Evolutionary conservation across 2,329 filamentous ascomycete genomes (phyloP), one percentile per base, ranked within the genome.

Genomic region (Aspergillus persii): DNA sequence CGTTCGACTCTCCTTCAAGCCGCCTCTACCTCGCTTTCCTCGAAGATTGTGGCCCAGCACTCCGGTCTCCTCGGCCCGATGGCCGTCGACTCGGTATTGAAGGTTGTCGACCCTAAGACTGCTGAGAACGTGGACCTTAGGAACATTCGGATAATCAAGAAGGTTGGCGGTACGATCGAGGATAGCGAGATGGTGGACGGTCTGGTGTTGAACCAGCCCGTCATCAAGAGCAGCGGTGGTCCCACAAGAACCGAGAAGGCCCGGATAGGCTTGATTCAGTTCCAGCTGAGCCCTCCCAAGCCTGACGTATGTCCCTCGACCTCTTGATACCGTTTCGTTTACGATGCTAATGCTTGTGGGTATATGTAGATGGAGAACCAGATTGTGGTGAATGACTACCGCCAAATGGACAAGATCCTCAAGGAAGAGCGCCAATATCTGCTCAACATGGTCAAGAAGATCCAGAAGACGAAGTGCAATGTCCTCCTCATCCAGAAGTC

Each of bases 401-500:
- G 95, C 73, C 95, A 99, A 77, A 99, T 99, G 95, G 95, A 99
- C 83, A 99, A 98, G 85, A 99, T 99, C 67, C 86, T 99, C 69
- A 99, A 99, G 81, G 95, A 99, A 81, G 95, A 99, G 83, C 91
- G 95, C 68, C 91, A 95, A 68, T 99, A 99, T 79, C 86, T 99
- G 65, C 86, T 99, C 60, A 98, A 98, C 83, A 91, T 99, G 87
- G 93, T 96, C 74, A 98, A 99, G 86, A 99, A 98, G 85, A 99
- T 99, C 79, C 97, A 98, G 82, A 99, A 98, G 85, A 93, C 95
- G 68, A 99, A 98, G 83, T 99, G 95, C 82, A 99, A 99, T 71
- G 95, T 99, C 48, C 87, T 98, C 49, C 84, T 99, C 67, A 98
- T 99, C 69, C 95, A 99, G 75, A 99, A 99, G 81, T 98, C 94